These are phyloP conservation scores for Canavalia gladiata DNA, from an alignment of 306 rosid species.

Conservation along the genomic window DNA sequence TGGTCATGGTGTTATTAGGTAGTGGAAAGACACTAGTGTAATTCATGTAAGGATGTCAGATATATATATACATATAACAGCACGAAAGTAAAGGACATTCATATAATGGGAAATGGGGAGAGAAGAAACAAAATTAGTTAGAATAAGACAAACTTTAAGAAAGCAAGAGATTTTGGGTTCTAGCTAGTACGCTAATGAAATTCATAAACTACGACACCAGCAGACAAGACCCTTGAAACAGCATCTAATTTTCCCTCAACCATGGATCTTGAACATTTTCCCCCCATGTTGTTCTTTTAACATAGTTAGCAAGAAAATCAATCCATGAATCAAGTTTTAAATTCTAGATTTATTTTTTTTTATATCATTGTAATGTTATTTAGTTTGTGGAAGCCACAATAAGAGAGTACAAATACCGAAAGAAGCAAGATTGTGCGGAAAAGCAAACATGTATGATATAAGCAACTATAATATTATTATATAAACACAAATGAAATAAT, in stretches of 20 bases:
- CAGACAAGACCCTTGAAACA: constrained; percentile 37
- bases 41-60: constrained; percentile 44
- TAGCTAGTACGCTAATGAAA: constrained; percentile 25
- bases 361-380: background rate
- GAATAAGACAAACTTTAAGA: constrained; percentile 49
- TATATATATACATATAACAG: constrained; percentile 33
- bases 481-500: constrained; percentile 23
- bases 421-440: constrained; percentile 50
- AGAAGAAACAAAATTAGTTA: constrained; percentile 25
- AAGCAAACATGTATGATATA: constrained; percentile 20
- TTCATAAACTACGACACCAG: constrained; percentile 20
- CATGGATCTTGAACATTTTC: constrained; percentile 27
- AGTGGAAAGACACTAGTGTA: constrained; percentile 18
- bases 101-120: constrained; percentile 36
- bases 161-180: constrained; percentile 33
- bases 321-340: constrained; percentile 18
- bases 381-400: constrained; percentile 42
- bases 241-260: constrained; percentile 37
- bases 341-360: background rate
- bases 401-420: constrained; percentile 41
- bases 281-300: background rate
- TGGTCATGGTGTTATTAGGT: constrained; percentile 30
- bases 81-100: constrained; percentile 37
- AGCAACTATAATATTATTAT: constrained; percentile 9
- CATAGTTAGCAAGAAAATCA: background rate